Evolutionary conservation across 345 rosid species (phyloP), one percentile per base, ranked within the genome.

Genomic region (Salix purpurea): DNA sequence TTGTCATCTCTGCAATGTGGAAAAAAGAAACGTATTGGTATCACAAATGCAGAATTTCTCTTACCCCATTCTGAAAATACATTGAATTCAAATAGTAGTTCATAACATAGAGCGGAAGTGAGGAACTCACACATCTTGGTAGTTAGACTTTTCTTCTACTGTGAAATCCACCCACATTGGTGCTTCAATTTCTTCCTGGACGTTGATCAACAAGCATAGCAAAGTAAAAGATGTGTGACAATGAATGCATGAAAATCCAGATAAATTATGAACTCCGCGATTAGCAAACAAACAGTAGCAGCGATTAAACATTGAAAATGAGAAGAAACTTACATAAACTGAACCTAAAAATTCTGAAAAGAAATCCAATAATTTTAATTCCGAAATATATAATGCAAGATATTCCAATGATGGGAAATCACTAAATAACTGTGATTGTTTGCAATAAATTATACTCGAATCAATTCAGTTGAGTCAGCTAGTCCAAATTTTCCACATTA

Each of bases 1-100:
- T 75, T 77, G 24, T 85, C 91, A 80, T 86, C 81, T 3, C 94
- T 90, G 89, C 81, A 83, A 76, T 37, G 13, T 13, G 71, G 61
- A 65, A 71, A 39, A 78, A 14, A n/a, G 30, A 42, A 28, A 36
- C 21, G 46, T 5, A 1, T 73, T 14, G 48, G 48, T 42, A 32
- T 13, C 15, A 42, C 24, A 23, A 13, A 23, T 15, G 12, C 23
- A 72, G 28, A 64, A 40, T 39, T 21, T 34, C 13, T 10, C 8
- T 10, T 24, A 52, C 9, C 68, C 40, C 76, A 50, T 28, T 34
- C 21, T 23, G 23, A 72, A 64, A 39, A 7, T 19, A 30, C 24
- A 37, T 7, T 28, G 30, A 65, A 70, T 23, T 50, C 67, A 46
- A 69, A 24, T 8, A 21, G 26, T 10, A 56, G 26, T 37, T 60